Evolutionary conservation across 768 basidiomycete genomes (phyloP).

Genomic region (Leccinum rimulosum): DNA sequence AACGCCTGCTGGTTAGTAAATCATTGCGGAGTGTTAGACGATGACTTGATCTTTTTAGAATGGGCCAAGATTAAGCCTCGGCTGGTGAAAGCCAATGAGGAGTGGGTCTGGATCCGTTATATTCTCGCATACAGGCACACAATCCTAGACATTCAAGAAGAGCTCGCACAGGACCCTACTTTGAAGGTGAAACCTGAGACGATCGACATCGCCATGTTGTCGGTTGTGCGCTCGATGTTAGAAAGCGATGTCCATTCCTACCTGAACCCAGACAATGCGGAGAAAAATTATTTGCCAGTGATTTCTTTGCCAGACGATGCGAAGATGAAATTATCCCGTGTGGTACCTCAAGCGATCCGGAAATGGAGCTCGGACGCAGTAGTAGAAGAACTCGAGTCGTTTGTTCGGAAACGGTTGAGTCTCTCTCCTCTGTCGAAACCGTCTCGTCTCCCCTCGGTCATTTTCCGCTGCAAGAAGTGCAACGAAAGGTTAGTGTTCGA

Average conservation of each 20-base stretch:
- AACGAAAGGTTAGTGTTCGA: constrained; percentile 1
- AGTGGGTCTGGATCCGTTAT: background rate
- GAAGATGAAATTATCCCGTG: background rate
- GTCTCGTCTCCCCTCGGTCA: constrained; percentile 4
- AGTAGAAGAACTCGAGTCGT: constrained; percentile 8
- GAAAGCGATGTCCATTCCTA: background rate
- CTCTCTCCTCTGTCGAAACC: constrained; percentile 4
- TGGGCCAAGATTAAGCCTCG: constrained; percentile 8
- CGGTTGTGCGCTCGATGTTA: background rate
- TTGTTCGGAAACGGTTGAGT: constrained; percentile 1
- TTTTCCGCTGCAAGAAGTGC: constrained; percentile 13
- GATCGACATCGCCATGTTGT: constrained; percentile 8
- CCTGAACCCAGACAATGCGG: no score
- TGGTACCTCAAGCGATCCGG: background rate
- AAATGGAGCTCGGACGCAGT: constrained; percentile 11
- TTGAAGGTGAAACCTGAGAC: background rate
- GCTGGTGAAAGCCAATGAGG: background rate
- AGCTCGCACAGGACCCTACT: background rate
- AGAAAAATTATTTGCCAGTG: no score
- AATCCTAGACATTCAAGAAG: background rate
- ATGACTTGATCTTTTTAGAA: background rate
- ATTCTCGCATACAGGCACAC: no score
- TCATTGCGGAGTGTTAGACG: background rate
- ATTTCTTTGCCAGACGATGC: background rate
- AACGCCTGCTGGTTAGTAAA: constrained; percentile 10